Evolutionary conservation across 2,329 filamentous ascomycete genomes (phyloP).

Genomic region (Thelonectria rubi): DNA sequence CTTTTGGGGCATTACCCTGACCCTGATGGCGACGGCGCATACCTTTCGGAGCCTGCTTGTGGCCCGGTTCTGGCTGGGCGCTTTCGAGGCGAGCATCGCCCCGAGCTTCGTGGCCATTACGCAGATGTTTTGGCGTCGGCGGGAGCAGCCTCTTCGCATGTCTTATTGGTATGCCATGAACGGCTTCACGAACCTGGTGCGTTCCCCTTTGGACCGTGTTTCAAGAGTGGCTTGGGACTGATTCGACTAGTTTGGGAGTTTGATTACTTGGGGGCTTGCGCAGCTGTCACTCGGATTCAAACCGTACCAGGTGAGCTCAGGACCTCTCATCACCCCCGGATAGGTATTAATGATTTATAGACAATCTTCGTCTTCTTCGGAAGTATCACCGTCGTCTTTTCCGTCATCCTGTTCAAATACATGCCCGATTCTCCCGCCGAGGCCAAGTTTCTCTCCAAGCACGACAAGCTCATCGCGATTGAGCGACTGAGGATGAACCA

Average conservation of each 20-base stretch:
- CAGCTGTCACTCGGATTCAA: conserved; percentile 11
- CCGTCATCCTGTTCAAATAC: conserved; percentile 40
- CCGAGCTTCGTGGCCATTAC: conserved; percentile 15
- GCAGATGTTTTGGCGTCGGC: conserved; percentile 18
- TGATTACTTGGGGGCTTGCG: conserved; percentile 9
- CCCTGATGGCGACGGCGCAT: conserved; percentile 48
- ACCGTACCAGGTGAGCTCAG: not conserved
- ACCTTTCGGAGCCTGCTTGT: conserved; percentile 42
- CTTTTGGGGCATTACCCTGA: conserved; percentile 28
- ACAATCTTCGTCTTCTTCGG: conserved; percentile 41
- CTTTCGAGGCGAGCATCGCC: conserved; percentile 31
- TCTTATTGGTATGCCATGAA: conserved; percentile 13
- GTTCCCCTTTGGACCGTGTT: not conserved
- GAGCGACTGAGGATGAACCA: conserved; percentile 65
- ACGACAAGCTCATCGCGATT: conserved; percentile 66
- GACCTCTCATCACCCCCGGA: not conserved
- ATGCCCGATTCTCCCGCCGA: conserved; percentile 73
- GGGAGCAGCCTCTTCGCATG: conserved; percentile 25
- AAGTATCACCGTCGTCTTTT: conserved; percentile 53
- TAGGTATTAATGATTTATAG: not conserved
- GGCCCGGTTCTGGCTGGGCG: conserved; percentile 40
- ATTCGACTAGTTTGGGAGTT: conserved; percentile 1
- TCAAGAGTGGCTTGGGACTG: not conserved
- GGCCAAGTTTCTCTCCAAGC: conserved; percentile 63
- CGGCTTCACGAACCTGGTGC: conserved; percentile 4